Base-by-base conservation (phyloP, 805 yeast genomes). In the Nakazawaea pomicola region DNA sequence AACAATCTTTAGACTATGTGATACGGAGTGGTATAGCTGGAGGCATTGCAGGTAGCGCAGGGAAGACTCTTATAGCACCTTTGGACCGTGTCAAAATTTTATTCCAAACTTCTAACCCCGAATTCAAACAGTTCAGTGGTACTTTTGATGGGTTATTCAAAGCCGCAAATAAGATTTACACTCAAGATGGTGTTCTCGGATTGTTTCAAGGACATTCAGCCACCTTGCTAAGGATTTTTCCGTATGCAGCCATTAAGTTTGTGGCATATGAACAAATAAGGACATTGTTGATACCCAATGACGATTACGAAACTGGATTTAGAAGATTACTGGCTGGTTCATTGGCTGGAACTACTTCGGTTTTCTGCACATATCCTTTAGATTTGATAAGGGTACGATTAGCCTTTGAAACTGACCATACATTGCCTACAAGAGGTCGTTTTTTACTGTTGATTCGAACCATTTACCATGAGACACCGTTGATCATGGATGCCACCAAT, bases 171-270 rank as follows among this genome's bases (percentile, higher is more conserved):
- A 72, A 76, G 43, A 90, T 93, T 19, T 77, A 77, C 64, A 42
- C 51, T 6, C 68, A 65, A 38, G 93, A 88, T 58, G 98, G 98
- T 14, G 35, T 80, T 1, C 47, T 65, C 32, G 99, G 99, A 1
- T 74, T 93, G 41, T 91, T 80, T 58, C 96, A 91, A 54, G 99
- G 99, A 30, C 99, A 93, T 59, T 86, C 95, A 4, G 96, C 95
- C 1, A 93, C 99, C 0, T 65, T 93, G 38, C 60, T 90, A 32
- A 71, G 99, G 47, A 87, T 93, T 3, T 91, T 93, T 59, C 99
- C 99, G 1, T 93, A 93, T 59, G 97, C 99, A 4, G 96, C 96
- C 9, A 85, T 93, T 54, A 93, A 93, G 59, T 93, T 91, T 60
- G 96, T 93, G 12, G 90, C 95, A 8, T 93, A 93, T 61, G 99